Evolutionary conservation across 495 filamentous ascomycete genomes (phyloP), one percentile per base, ranked within the genome.

Genomic region (Tuber indicum): DNA sequence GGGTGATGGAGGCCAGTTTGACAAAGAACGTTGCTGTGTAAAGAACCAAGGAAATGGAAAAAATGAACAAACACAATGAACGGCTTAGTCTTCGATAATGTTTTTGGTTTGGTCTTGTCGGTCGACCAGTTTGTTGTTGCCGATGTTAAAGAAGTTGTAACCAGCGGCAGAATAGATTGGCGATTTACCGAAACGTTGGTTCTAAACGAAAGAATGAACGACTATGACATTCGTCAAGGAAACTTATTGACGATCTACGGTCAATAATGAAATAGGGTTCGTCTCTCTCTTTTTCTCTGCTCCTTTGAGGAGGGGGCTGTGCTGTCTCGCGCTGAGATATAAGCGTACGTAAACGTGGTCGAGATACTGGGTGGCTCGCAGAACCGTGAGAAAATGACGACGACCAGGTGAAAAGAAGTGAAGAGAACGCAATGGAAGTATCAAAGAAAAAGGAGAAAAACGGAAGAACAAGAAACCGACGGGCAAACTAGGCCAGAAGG

Each of bases 171-270:
- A 66, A 36, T 32, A 36, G 58, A 36, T 36, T 17, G 58, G 12
- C n/a, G 49, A 66, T 36, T 36, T 17, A 66, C n/a, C 58, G 58
- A 66, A 23, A 58, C 26, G 52, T 58, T 58, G n/a, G n/a, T n/a
- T 14, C 23, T 4, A 26, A 26, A 26, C 10, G 52, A 58, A 75
- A 75, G 43, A 80, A 76, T 79, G 77, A 80, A 74, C 42, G 78
- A 76, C 80, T 80, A 80, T 74, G 79, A 39, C 46, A 79, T 76
- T 73, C 77, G 79, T 77, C 52, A 43, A 66, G 58, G 12, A 66
- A 66, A 66, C 58, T 75, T 80, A 80, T 80, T 80, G 78, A 80
- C 78, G 74, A 78, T 80, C 78, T 80, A 80, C 78, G 77, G 78
- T 79, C 78, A 80, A 80, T 76, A 74, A 36, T 36, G 32, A 8